Evolutionary conservation across 2,329 filamentous ascomycete genomes (phyloP).

Genomic region (Thielaviopsis ethacetica): DNA sequence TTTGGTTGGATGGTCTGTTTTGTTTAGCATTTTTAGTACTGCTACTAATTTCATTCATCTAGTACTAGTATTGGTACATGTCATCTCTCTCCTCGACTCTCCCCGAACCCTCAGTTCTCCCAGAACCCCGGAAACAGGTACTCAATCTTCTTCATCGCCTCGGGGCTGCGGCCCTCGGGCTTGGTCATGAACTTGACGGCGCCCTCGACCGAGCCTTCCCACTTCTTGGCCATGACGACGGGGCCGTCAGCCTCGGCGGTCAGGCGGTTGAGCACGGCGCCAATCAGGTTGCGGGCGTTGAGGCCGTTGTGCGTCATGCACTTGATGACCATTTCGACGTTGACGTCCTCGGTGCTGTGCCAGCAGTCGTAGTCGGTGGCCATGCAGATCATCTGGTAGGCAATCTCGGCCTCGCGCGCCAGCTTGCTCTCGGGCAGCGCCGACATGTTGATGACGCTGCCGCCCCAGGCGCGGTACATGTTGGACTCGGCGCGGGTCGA

Average conservation of each 20-base stretch:
- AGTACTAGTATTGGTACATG: no score
- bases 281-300: slow-evolving; percentile 75
- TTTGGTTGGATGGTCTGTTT: no score
- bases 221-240: slow-evolving; percentile 64
- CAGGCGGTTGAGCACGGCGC: slow-evolving; percentile 73
- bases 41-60: no score
- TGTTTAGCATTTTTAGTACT: no score
- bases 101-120: slow-evolving; percentile 12
- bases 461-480: slow-evolving; percentile 88
- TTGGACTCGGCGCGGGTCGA: slow-evolving; percentile 89
- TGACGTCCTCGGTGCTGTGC: slow-evolving; percentile 69
- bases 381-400: slow-evolving; percentile 99
- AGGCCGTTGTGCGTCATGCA: slow-evolving; percentile 88
- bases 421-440: slow-evolving; percentile 90
- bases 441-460: slow-evolving; percentile 96
- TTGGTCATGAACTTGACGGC: slow-evolving; percentile 73
- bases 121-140: slow-evolving; percentile 82
- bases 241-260: slow-evolving; percentile 60
- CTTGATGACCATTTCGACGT: slow-evolving; percentile 91
- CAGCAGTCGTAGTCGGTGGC: slow-evolving; percentile 99
- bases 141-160: slow-evolving; percentile 63
- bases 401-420: slow-evolving; percentile 86
- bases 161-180: slow-evolving; percentile 51
- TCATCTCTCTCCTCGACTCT: no score
- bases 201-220: slow-evolving; percentile 59